These are phyloP conservation scores for Holtermannia corniformis DNA, from an alignment of 768 basidiomycete genomes.

Conservation along the genomic window DNA sequence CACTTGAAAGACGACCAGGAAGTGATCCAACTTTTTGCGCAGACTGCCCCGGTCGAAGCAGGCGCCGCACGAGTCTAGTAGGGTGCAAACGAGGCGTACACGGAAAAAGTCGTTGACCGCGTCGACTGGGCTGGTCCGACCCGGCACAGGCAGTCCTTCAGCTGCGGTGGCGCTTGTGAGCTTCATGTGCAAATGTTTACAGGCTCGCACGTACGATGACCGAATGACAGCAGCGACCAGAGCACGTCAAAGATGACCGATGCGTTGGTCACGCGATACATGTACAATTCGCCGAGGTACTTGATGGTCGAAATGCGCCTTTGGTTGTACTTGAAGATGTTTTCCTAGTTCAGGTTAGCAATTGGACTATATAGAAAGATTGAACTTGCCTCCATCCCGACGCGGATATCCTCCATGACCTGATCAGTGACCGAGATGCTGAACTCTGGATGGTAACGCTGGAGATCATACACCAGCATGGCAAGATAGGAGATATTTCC, in stretches of 20 bases:
- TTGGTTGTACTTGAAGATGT: constrained; percentile 91
- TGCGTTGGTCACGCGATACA: constrained; percentile 83
- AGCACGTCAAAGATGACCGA: constrained; percentile 83
- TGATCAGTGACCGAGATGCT: constrained; percentile 83
- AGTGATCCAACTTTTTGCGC: constrained; percentile 85
- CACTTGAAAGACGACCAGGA: constrained; percentile 89
- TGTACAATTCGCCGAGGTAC: constrained; percentile 94
- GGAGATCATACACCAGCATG: constrained; percentile 89
- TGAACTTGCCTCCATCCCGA: constrained; percentile 61
- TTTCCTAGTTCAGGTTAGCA: too few species aligned
- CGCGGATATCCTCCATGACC: constrained; percentile 81
- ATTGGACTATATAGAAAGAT: not conserved
- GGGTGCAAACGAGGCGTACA: constrained; percentile 75
- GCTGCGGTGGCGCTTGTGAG: constrained; percentile 47
- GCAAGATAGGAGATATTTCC: constrained; percentile 79
- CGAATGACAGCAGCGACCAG: constrained; percentile 91
- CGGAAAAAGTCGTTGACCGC: constrained; percentile 96
- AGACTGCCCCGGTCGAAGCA: constrained; percentile 93
- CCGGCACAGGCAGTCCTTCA: constrained; percentile 77
- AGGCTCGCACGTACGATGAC: constrained; percentile 63
- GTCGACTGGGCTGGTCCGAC: constrained; percentile 64
- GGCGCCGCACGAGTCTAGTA: constrained; percentile 92
- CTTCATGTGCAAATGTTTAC: not conserved
- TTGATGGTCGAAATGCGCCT: constrained; percentile 82
- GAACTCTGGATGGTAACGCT: constrained; percentile 85